Base-by-base conservation (phyloP, 2,329 filamentous ascomycete species). In the Aspergillus sp. region DNA sequence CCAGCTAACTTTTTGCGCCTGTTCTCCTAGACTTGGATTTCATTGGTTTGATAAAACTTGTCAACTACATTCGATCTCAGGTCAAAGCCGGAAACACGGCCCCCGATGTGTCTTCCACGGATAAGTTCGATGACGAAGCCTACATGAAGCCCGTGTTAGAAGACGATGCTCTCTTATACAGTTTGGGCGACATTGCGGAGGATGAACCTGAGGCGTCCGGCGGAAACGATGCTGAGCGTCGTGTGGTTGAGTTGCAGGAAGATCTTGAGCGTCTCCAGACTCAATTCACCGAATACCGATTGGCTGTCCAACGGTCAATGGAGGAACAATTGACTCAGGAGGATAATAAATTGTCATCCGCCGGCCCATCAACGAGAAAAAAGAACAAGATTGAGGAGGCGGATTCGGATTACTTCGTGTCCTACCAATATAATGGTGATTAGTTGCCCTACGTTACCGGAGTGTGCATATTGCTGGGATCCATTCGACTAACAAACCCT, bases 161-260 rank as follows among this genome's bases (percentile, higher is more conserved):
- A 49, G 89, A 96, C 56, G 93, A 98, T 65, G 87, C 90, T 3
- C 74, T 97, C 46, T 81, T 98, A 27, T 90, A 94, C 63, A 87
- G 81, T 48, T 75, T 98, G 17, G 91, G 95, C 54, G 93, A 96
- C 53, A 74, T 95, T 7, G 70, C 74, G 33, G 67, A 74, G 23
- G 67, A 68, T 13, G 65, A 59, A 2, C 55, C 56, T 4, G 58
- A 54, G 35, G 57, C 49, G 17, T 52, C 49, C 46, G 52, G 51
- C 53, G 63, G 53, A 56, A 67, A 61, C 17, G 62, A 66, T 23
- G 66, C 74, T 17, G 68, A 78, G 37, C 61, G 72, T 37, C 70
- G 74, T 48, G 74, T 78, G 52, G 79, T 82, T 51, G 73, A 80
- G 52, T 76, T 86, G 2, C 78, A 84, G 61, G 77, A 79, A 37